phyloP scores from a whole-genome alignment of 176 grass and related monocot species.

The Guadua angustifolia region DNA sequence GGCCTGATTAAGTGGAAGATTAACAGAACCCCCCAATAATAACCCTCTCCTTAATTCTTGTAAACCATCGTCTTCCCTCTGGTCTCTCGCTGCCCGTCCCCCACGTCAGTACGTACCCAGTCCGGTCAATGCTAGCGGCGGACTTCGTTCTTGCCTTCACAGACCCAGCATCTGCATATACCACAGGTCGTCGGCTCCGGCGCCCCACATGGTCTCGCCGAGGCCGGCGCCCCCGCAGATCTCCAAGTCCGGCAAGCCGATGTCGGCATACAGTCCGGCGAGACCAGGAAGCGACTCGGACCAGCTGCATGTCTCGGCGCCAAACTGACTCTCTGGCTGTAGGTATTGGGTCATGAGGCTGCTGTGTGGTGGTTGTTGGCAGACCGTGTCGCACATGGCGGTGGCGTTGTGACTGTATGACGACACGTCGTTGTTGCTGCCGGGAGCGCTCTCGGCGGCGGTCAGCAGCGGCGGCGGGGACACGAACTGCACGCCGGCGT shows the following conservation, averaged over 20 bases:
- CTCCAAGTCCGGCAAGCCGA: slow-evolving; percentile 58
- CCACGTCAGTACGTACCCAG: not conserved
- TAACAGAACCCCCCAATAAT: slow-evolving; percentile 36
- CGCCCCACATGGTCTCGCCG: slow-evolving; percentile 60
- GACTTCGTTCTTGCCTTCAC: slow-evolving; percentile 1
- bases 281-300: slow-evolving; percentile 52
- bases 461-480: not conserved
- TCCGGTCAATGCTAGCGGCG: slow-evolving; percentile 13
- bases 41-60: slow-evolving; percentile 26
- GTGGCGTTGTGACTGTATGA: not conserved
- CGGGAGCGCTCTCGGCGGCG: slow-evolving; percentile 37
- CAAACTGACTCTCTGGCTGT: not conserved
- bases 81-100: not conserved
- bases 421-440: not conserved
- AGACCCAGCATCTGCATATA: slow-evolving; percentile 52
- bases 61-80: not conserved
- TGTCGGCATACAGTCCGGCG: slow-evolving; percentile 24
- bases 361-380: slow-evolving; percentile 9
- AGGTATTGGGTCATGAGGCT: slow-evolving; percentile 2
- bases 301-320: slow-evolving; percentile 37
- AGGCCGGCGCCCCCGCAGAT: slow-evolving; percentile 1
- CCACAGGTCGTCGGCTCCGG: slow-evolving; percentile 63
- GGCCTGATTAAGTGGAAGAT: not conserved
- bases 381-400: slow-evolving; percentile 17
- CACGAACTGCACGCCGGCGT: slow-evolving; percentile 28